Evolutionary conservation across 73 alveolate species (phyloP).

Genomic region (Breviolum minutum): DNA sequence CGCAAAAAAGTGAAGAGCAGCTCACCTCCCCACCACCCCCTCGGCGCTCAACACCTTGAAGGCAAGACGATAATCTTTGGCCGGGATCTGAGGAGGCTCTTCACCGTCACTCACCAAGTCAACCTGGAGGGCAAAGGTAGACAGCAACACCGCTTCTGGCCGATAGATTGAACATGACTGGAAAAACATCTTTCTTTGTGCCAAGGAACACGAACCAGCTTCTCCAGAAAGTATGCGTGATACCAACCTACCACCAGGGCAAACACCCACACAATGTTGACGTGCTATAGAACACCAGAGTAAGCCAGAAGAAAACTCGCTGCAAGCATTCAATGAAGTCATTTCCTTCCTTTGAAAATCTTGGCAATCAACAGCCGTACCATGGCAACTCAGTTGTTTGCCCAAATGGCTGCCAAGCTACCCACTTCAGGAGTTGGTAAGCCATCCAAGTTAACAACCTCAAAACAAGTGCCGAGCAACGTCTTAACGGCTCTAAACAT

Average conservation of each 20-base stretch:
- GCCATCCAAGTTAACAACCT: conserved; percentile 60
- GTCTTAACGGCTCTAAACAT: too few relatives aligned
- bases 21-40: too few relatives aligned
- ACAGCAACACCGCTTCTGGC: not conserved
- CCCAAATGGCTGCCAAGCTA: not conserved
- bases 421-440: conserved; percentile 75
- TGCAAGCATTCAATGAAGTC: too few relatives aligned
- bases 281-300: not conserved
- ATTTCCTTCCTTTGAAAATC: too few relatives aligned
- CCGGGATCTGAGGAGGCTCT: conserved; percentile 57
- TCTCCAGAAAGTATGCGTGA: conserved; percentile 71
- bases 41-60: not conserved
- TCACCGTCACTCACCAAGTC: conserved; percentile 61
- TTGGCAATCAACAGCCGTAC: too few relatives aligned
- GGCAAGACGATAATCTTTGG: conserved; percentile 31
- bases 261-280: too few relatives aligned
- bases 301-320: too few relatives aligned
- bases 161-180: not conserved
- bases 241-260: conserved; percentile 32
- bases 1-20: not conserved
- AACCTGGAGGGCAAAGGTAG: not conserved
- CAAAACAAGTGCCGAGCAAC: too few relatives aligned
- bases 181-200: too few relatives aligned
- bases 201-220: conserved; percentile 42
- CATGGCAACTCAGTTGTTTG: too few relatives aligned